A percentile compares a stretch with the other conserved stretches of the same genome.
phyloP scores from a whole-genome alignment of 257 asterid genomes.

The Solanum ahanhuiri region DNA sequence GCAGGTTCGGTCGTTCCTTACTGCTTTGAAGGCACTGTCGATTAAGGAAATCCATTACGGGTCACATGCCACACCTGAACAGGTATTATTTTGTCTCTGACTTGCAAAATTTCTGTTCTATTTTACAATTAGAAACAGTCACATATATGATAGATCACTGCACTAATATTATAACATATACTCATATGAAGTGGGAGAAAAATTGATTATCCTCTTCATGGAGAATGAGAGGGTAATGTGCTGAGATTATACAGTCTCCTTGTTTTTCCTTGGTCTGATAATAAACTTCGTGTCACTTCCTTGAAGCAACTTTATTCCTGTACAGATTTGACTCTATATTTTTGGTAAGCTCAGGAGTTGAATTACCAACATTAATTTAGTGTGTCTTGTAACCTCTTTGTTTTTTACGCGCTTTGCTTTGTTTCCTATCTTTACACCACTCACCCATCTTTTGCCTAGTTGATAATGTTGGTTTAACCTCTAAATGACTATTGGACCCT shows the following conservation, averaged over 20 bases:
- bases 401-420: background rate
- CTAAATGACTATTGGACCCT: background rate
- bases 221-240: background rate
- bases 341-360: background rate
- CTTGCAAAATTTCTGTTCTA: background rate
- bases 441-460: background rate
- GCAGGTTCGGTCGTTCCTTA: constrained; percentile 55
- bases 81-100: constrained; percentile 29
- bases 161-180: background rate
- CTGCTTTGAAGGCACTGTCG: constrained; percentile 67
- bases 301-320: background rate
- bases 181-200: background rate
- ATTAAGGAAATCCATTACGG: constrained; percentile 67
- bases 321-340: background rate
- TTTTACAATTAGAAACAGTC: background rate
- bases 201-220: background rate
- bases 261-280: background rate
- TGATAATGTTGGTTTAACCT: background rate
- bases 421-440: background rate
- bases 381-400: background rate
- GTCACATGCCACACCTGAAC: constrained; percentile 67
- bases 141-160: background rate
- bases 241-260: background rate
- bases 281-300: background rate
- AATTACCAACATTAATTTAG: background rate